Conservation (phyloP, 2,329 filamentous ascomycete genomes). For the Kalmusia sp. region DNA sequence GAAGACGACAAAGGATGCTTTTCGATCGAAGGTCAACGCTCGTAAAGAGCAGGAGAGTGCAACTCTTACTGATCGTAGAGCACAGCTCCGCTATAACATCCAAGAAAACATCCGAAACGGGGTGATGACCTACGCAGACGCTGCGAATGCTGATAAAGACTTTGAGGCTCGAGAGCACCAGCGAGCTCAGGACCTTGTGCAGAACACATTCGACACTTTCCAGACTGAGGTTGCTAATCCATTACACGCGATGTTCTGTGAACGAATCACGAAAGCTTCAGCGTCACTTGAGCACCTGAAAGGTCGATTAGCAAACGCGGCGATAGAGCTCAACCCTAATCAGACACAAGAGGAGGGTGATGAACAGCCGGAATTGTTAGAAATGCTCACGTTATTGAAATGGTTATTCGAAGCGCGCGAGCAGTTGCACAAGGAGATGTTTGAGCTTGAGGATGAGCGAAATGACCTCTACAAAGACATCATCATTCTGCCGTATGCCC, state of each 20-base stretch:
- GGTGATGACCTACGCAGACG: conserved; percentile 81
- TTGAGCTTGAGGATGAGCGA: conserved; percentile 82
- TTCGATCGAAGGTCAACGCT: conserved; percentile 58
- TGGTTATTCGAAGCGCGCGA: conserved; percentile 98
- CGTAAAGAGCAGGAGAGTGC: conserved; percentile 60
- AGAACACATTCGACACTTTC: conserved; percentile 83
- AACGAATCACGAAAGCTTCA: conserved; percentile 76
- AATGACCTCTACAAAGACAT: conserved; percentile 87
- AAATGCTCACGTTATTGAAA: conserved; percentile 92
- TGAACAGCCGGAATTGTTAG: conserved; percentile 89
- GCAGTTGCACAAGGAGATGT: conserved; percentile 81
- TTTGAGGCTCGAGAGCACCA: conserved; percentile 74
- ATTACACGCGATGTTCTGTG: conserved; percentile 78
- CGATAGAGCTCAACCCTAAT: conserved; percentile 73
- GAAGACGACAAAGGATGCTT: conserved; percentile 68
- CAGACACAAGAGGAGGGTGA: conserved; percentile 94
- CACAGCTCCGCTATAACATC: conserved; percentile 75
- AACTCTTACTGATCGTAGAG: conserved; percentile 67
- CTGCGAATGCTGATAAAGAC: conserved; percentile 80
- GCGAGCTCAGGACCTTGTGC: conserved; percentile 74
- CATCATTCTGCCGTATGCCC: conserved; percentile 80
- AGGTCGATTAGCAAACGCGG: conserved; percentile 74
- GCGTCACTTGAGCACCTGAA: conserved; percentile 79
- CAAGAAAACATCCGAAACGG: conserved; percentile 80
- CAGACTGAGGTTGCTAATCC: conserved; percentile 84